Evolutionary conservation across 2,329 filamentous ascomycete genomes (phyloP), one percentile per base, ranked within the genome.

Genomic region (Ophiosphaerella narmari): DNA sequence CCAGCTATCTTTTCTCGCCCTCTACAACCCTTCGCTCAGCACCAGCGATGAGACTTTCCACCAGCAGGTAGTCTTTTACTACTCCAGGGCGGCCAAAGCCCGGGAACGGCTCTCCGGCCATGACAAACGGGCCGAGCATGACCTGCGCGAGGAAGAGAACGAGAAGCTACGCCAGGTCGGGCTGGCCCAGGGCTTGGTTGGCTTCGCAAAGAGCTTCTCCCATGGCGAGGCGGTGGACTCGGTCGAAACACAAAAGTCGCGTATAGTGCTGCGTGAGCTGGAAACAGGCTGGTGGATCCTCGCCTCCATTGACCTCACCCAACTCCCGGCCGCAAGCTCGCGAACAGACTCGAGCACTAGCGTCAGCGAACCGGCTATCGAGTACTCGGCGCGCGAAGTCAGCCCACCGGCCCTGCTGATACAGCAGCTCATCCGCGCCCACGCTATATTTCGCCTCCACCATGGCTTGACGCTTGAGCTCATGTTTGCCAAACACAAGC

Each of bases 201-300:
- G 87, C 70, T 99, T 99, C 76, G 89, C 90, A 21, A 59, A 54
- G 68, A 92, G 86, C 64, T 99, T 99, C 74, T 89, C 92, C 2
- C 82, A 85, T 54, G 90, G 87, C 51, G 81, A 86, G 59, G 73
- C 89, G 2, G 84, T 97, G 34, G 90, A 96, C 65, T 86, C 86
- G 8, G 87, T 99, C 52, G 94, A 99, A 68, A 97, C 94, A 1
- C 90, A 96, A 64, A 94, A 90, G 77, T 86, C 88, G 42, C 84
- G 92, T 29, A 87, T 97, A 31, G 81, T 97, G 31, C 77, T 97
- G 38, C 86, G 91, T 64, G 91, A 99, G 77, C 76, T 99, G 57
- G 93, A 99, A 72, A 78, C 83, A 13, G 89, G 89, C 26, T 99
- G 94, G 94, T 99, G 95, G 95, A 86, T 97, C 55, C 78, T 97